Evolutionary conservation across 805 yeast genomes (phyloP).

Genomic region (Metschnikowia picachoensis): DNA sequence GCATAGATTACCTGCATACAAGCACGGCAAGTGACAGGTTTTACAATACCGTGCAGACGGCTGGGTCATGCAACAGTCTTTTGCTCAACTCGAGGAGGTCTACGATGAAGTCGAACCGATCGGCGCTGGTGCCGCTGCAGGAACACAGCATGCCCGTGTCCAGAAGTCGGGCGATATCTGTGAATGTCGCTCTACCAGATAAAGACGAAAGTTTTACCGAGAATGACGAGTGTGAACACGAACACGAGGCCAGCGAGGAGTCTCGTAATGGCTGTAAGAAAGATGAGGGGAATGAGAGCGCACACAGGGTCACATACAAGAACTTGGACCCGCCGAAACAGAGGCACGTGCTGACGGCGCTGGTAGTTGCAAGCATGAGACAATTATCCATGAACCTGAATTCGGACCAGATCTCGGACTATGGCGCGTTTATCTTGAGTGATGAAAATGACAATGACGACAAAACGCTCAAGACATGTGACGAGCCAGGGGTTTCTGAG

Average conservation of each 20-base stretch:
- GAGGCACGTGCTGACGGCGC: conserved; percentile 2
- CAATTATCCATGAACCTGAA: background rate
- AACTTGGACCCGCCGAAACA: background rate
- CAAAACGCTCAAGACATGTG: background rate
- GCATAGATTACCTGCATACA: background rate
- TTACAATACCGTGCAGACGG: conserved; percentile 1
- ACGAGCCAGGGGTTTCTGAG: background rate
- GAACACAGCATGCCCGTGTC: conserved; percentile 1
- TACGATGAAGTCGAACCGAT: conserved; percentile 32
- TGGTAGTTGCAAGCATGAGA: conserved; percentile 2
- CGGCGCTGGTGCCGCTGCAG: conserved; percentile 33
- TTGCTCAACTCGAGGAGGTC: conserved; percentile 28
- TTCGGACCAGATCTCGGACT: conserved; percentile 15
- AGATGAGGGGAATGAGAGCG: background rate
- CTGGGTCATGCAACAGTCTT: conserved; percentile 7
- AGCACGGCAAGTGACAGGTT: conserved; percentile 2
- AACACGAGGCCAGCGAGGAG: background rate
- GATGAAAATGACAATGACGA: conserved; percentile 6
- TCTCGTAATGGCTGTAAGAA: background rate
- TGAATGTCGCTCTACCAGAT: conserved; percentile 3
- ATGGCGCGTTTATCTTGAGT: conserved; percentile 14
- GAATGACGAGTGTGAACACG: background rate
- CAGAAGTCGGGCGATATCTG: conserved; percentile 13
- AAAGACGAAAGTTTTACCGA: background rate
- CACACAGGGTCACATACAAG: background rate